Percentiles rank a stretch among this genome's conserved stretches.
These are phyloP conservation scores for Gymnopilus junonius DNA, from an alignment of 768 basidiomycete species.

Conservation along the genomic window DNA sequence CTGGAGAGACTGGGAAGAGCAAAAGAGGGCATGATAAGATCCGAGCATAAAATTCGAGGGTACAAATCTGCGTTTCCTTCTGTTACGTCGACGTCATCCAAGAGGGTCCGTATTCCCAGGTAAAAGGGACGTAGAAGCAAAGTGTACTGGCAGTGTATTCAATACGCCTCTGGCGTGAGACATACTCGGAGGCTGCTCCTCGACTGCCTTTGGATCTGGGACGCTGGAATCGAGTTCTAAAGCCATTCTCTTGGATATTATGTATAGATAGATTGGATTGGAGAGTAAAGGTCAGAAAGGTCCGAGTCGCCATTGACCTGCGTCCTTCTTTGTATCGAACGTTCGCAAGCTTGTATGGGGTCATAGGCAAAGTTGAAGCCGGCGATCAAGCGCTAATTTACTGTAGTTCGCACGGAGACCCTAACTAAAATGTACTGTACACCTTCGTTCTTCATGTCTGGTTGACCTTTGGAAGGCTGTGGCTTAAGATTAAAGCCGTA, in stretches of 20 bases:
- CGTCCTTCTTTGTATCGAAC: not conserved
- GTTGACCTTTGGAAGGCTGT: not conserved
- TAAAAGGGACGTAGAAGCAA: not conserved
- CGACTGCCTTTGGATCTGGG: not conserved
- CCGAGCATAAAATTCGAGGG: slow-evolving; percentile 2
- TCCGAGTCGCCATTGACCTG: not conserved
- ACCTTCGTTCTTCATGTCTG: too few species aligned
- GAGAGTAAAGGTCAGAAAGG: not conserved
- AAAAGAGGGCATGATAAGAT: slow-evolving; percentile 5
- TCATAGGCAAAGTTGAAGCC: not conserved
- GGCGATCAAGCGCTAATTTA: not conserved
- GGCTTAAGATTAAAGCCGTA: not conserved
- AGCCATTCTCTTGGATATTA: not conserved
- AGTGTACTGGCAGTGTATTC: not conserved
- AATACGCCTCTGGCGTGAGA: not conserved
- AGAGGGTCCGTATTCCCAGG: slow-evolving; percentile 2
- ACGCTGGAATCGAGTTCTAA: not conserved
- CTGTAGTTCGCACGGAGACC: not conserved
- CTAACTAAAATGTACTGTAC: too few species aligned
- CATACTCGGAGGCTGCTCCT: too few species aligned
- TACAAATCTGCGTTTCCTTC: slow-evolving; percentile 2
- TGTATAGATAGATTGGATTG: too few species aligned
- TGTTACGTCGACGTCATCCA: slow-evolving; percentile 4
- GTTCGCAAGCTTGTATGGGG: not conserved
- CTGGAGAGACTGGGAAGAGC: slow-evolving; percentile 1